A percentile compares a stretch with the other conserved stretches of the same genome.
Conservation (phyloP, 2,329 filamentous ascomycete species). For the Stagonosporopsis tanaceti region DNA sequence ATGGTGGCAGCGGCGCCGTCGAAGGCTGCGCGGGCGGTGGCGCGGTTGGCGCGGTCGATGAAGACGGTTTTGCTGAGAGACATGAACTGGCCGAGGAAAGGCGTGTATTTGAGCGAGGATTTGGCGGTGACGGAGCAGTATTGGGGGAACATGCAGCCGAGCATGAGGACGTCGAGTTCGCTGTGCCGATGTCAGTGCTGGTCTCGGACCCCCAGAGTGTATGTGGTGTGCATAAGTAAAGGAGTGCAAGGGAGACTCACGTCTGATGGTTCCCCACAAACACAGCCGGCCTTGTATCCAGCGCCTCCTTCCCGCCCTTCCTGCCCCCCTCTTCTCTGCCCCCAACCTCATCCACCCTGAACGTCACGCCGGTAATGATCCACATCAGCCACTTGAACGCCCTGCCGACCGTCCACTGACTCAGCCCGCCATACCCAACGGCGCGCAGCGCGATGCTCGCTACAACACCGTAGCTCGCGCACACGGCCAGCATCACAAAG, state of each 20-base stretch:
- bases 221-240: neutral
- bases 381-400: conserved; percentile 83
- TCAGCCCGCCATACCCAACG: conserved; percentile 74
- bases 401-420: conserved; percentile 85
- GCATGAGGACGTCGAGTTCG: conserved; percentile 91
- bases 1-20: conserved; percentile 84
- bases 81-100: conserved; percentile 94
- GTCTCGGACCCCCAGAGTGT: neutral
- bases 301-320: conserved; percentile 44
- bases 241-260: conserved; percentile 38
- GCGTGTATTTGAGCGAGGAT: conserved; percentile 77
- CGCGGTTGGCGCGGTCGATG: conserved; percentile 87
- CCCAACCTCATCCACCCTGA: conserved; percentile 65
- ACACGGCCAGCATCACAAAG: conserved; percentile 47
- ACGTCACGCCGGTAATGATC: conserved; percentile 77
- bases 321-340: conserved; percentile 38
- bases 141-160: conserved; percentile 86
- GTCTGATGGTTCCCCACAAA: conserved; percentile 96
- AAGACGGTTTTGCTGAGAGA: conserved; percentile 87
- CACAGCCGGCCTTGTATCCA: conserved; percentile 73
- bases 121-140: conserved; percentile 96
- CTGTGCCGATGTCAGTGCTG: conserved; percentile 30
- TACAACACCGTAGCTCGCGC: conserved; percentile 75
- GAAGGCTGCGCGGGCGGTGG: conserved; percentile 85
- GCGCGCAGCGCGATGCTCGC: conserved; percentile 76